These are phyloP conservation scores for Russula abietina DNA, from an alignment of 768 basidiomycete species.

Conservation along the genomic window DNA sequence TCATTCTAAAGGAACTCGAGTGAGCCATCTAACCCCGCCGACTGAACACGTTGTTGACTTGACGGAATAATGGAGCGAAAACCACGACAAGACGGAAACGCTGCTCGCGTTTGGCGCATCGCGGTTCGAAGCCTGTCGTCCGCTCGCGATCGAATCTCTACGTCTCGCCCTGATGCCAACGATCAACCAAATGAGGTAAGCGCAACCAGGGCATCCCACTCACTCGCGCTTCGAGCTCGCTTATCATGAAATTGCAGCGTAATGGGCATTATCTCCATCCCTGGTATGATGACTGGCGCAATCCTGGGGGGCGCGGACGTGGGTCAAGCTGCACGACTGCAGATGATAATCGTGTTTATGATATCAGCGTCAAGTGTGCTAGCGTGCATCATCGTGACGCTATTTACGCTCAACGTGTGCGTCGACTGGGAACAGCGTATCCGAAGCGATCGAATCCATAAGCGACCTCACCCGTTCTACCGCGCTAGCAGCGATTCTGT, in stretches of 20 bases:
- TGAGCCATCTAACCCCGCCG: constrained; percentile 32
- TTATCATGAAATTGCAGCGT: constrained; percentile 40
- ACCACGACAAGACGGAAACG: constrained; percentile 78
- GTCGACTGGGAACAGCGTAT: constrained; percentile 66
- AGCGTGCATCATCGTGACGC: constrained; percentile 57
- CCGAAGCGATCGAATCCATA: constrained; percentile 55
- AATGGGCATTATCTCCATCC: constrained; percentile 69
- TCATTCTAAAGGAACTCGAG: constrained; percentile 70
- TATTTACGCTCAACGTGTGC: constrained; percentile 54
- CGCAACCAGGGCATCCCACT: constrained; percentile 3
- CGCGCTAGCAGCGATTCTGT: background rate
- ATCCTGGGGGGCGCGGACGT: constrained; percentile 82
- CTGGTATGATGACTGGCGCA: constrained; percentile 91
- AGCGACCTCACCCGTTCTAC: constrained; percentile 21
- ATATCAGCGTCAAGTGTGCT: constrained; percentile 74
- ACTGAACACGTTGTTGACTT: background rate
- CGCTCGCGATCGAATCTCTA: constrained; percentile 71
- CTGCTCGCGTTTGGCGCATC: constrained; percentile 84
- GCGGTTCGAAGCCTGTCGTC: constrained; percentile 76
- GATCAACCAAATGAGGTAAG: constrained; percentile 80
- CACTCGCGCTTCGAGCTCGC: background rate
- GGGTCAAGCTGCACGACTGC: constrained; percentile 80
- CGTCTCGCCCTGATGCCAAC: constrained; percentile 72
- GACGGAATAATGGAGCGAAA: constrained; percentile 48
- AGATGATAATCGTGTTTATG: constrained; percentile 96